A percentile compares a stretch with the other conserved stretches of the same genome.
These are phyloP conservation scores for Globisporangium emineosum DNA, from an alignment of 352 stramenopile species.

Conservation along the genomic window DNA sequence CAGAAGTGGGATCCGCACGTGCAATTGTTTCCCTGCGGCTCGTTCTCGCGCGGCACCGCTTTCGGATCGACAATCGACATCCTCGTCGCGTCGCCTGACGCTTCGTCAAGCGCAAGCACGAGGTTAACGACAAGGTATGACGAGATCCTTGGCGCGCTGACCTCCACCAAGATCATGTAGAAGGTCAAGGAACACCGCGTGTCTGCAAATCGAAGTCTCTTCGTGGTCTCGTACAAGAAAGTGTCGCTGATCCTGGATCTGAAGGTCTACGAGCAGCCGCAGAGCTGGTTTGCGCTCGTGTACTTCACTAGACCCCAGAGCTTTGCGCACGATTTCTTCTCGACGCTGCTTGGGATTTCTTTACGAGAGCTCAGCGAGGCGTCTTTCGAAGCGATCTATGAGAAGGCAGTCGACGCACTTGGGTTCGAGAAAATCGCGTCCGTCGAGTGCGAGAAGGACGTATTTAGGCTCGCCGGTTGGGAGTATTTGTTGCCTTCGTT, in stretches of 20 bases:
- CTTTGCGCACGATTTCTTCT: conserved; percentile 50
- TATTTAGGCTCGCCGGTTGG: conserved; percentile 46
- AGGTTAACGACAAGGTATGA: conserved; percentile 17
- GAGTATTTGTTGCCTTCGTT: conserved; percentile 44
- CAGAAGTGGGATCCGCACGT: conserved; percentile 45
- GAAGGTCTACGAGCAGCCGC: conserved; percentile 55
- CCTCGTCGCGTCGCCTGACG: conserved; percentile 37
- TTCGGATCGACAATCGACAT: conserved; percentile 75
- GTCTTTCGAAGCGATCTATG: conserved; percentile 60
- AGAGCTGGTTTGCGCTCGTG: conserved; percentile 66
- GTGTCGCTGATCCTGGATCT: conserved; percentile 57
- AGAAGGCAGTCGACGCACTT: conserved; percentile 26
- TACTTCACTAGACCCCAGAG: conserved; percentile 73
- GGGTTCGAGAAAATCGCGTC: conserved; percentile 28
- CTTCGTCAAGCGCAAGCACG: neutral
- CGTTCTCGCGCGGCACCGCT: conserved; percentile 64
- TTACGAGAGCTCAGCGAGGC: conserved; percentile 44
- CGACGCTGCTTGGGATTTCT: conserved; percentile 32
- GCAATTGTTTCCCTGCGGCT: conserved; percentile 67
- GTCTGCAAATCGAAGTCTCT: conserved; percentile 39
- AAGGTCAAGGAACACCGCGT: conserved; percentile 27
- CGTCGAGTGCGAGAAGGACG: conserved; percentile 54
- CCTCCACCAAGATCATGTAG: conserved; percentile 36
- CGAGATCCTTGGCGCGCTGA: conserved; percentile 37
- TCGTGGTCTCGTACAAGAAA: conserved; percentile 59